These are phyloP conservation scores for Suillus tomentosus DNA, from an alignment of 768 basidiomycete genomes.

Conservation along the genomic window DNA sequence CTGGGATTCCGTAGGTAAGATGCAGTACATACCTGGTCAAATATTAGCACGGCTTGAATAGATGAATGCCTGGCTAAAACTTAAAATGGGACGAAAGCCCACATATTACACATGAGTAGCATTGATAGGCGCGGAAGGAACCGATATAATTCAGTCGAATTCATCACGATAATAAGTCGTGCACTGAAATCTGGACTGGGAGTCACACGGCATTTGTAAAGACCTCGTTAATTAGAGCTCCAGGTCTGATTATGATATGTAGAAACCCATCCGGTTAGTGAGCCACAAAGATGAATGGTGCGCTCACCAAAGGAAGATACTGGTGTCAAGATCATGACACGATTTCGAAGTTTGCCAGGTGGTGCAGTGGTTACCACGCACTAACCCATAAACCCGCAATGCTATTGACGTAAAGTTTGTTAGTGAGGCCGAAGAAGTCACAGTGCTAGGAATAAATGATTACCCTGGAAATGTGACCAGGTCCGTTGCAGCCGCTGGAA, in stretches of 20 bases:
- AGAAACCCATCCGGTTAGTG: neutral
- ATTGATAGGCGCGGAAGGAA: neutral
- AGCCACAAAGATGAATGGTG: neutral
- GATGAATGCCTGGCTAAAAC: neutral
- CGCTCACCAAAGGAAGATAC: neutral
- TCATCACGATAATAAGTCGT: neutral
- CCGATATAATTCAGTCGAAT: neutral
- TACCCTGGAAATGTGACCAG: neutral
- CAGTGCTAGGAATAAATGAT: neutral
- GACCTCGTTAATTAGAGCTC: neutral
- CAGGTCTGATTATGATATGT: neutral
- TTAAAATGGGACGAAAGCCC: neutral
- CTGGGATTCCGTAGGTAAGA: neutral
- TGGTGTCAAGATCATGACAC: neutral
- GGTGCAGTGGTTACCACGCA: neutral
- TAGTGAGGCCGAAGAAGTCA: neutral
- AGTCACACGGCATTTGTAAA: neutral
- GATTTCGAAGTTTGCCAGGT: conserved; percentile 1
- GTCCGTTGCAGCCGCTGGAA: neutral
- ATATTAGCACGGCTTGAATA: neutral
- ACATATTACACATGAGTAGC: neutral
- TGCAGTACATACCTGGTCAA: neutral
- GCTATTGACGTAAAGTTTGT: neutral
- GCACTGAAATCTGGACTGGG: neutral
- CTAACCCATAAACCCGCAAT: neutral